Evolutionary conservation across 1,139 yeast species (phyloP), one percentile per base, ranked within the genome.

Genomic region (Magnusiomyces tetraspermus): DNA sequence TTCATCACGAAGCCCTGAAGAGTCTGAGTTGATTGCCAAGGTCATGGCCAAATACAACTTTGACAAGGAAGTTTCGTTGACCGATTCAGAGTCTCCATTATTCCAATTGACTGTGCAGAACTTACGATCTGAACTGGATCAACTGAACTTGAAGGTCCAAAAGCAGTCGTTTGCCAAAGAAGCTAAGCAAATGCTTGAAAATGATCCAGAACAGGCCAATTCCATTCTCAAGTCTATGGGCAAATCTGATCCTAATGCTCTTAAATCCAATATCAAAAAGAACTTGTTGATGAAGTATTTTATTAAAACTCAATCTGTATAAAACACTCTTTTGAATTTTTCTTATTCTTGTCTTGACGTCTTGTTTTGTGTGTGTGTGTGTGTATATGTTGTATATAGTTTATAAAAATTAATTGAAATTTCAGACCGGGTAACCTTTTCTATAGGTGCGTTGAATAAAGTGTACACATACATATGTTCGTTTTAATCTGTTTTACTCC

Each of bases 41-140:
- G 53, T 83, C 58, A 73, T 71, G 61, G 62, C 67, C 48, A 71
- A 74, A 59, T 63, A 84, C 64, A 77, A 78, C 46, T 77, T 74
- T 60, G 60, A 60, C 22, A 59, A 56, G 49, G 59, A 57, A 33
- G 51, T 31, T 10, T 28, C 23, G n/a, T 31, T 31, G n/a, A n/a
- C 36, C 15, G 48, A 21, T 17, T 31, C 42, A 10, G 42, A 17
- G n/a, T 24, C 33, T 8, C 57, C 51, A n/a, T 43, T 61, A n/a
- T 59, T 65, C 33, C 51, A 59, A 41, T 60, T 69, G 46, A 67
- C 67, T 40, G 53, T 65, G 28, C 57, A 59, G 22, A 48, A 49
- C 31, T 56, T 67, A 21, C 60, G 61, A 44, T 46, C 56, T 19
- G 63, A 64, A 53, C 56, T 69, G 37, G 59, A 59, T n/a, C 53